Percentiles rank a stretch among this genome's conserved stretches.
phyloP scores from a whole-genome alignment of 805 yeast species.

The Jamesozyma lodderae region DNA sequence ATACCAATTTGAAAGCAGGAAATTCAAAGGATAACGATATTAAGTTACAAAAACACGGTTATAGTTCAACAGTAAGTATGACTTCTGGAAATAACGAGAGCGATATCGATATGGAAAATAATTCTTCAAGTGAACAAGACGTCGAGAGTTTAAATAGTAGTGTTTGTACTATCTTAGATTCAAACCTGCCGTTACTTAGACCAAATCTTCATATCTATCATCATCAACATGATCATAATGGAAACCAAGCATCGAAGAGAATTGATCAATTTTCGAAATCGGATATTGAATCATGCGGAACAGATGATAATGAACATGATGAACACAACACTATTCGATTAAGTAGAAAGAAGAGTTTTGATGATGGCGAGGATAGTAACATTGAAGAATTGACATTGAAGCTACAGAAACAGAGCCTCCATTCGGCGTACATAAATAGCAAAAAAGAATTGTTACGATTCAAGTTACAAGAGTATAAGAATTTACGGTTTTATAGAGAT shows the following conservation, averaged over 20 bases:
- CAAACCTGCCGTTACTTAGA: not conserved
- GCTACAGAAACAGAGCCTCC: slow-evolving; percentile 11
- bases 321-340: not conserved
- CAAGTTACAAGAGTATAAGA: slow-evolving; percentile 21
- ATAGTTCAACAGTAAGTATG: slow-evolving; percentile 14
- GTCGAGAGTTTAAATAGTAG: slow-evolving; percentile 26
- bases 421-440: slow-evolving; percentile 11
- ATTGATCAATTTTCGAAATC: not conserved
- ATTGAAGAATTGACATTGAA: slow-evolving; percentile 4
- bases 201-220: not conserved
- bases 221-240: not conserved
- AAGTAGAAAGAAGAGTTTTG: not conserved
- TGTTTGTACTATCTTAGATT: slow-evolving; percentile 13
- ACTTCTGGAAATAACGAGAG: slow-evolving; percentile 6
- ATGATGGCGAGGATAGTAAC: not conserved
- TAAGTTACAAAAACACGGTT: not conserved
- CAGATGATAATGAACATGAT: not conserved
- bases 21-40: not conserved
- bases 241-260: not conserved
- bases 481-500: slow-evolving; percentile 20
- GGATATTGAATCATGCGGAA: not conserved
- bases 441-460: slow-evolving; percentile 13
- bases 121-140: slow-evolving; percentile 12
- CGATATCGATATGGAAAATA: slow-evolving; percentile 23
- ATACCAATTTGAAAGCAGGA: not conserved